Conservation (phyloP, 73 alveolate genomes). For the Blepharisma japonicum region DNA sequence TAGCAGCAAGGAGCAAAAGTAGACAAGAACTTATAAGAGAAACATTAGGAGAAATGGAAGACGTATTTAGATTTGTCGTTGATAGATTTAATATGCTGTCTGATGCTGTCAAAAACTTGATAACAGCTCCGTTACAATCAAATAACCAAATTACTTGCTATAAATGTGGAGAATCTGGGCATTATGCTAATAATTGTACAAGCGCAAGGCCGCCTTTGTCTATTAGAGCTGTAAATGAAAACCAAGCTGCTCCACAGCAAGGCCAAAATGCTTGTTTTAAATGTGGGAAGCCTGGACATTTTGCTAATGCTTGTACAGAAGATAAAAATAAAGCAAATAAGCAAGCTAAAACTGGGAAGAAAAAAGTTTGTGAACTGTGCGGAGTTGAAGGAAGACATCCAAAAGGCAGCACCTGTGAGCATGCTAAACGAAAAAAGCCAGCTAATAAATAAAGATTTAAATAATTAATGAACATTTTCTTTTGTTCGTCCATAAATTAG, state of each 20-base stretch:
- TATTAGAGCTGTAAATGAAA: neutral
- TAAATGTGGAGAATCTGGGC: conserved; percentile 26
- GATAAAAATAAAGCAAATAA: conserved; percentile 29
- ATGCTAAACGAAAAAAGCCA: too few relatives aligned
- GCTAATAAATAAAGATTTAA: too few relatives aligned
- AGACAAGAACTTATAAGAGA: conserved; percentile 64
- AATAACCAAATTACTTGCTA: neutral
- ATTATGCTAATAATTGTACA: conserved; percentile 21
- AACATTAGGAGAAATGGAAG: conserved; percentile 4
- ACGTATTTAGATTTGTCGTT: neutral
- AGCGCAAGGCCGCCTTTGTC: conserved; percentile 15
- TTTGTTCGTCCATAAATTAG: neutral
- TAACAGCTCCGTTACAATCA: neutral
- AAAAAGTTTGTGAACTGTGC: conserved; percentile 47
- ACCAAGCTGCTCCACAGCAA: conserved; percentile 12
- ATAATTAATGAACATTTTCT: too few relatives aligned
- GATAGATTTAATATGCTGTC: neutral
- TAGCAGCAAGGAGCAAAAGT: conserved; percentile 75
- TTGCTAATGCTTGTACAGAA: conserved; percentile 18
- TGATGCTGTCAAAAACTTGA: neutral
- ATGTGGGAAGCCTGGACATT: conserved; percentile 32
- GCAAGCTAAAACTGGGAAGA: conserved; percentile 26
- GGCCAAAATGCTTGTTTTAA: conserved; percentile 16
- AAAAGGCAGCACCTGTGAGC: conserved; percentile 42
- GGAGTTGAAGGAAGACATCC: conserved; percentile 58